phyloP scores from a whole-genome alignment of 257 asterid species.

The Eucommia ulmoides region DNA sequence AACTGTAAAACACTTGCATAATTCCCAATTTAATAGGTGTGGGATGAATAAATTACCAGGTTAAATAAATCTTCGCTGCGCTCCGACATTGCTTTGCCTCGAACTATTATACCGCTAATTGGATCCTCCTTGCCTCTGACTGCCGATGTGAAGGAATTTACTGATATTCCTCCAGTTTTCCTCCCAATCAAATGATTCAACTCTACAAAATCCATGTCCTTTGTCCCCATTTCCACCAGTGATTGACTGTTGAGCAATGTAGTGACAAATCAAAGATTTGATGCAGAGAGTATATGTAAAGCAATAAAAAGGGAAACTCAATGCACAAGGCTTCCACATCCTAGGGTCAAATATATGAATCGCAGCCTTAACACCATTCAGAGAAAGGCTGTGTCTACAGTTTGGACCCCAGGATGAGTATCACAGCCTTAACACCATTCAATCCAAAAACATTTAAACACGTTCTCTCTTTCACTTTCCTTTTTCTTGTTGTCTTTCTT shows the following conservation, averaged over 20 bases:
- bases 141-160: slow-evolving; percentile 84
- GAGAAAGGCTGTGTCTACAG: too few relatives aligned
- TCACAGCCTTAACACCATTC: too few relatives aligned
- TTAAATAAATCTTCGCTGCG: slow-evolving; percentile 77
- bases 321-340: too few relatives aligned
- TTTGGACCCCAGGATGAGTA: too few relatives aligned
- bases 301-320: too few relatives aligned
- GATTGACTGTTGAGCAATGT: slow-evolving; percentile 64
- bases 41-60: slow-evolving; percentile 39
- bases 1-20: too few relatives aligned
- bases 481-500: too few relatives aligned
- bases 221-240: slow-evolving; percentile 96
- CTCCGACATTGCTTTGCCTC: slow-evolving; percentile 92
- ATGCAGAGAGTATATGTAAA: background rate
- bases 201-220: slow-evolving; percentile 86
- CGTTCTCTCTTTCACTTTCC: too few relatives aligned
- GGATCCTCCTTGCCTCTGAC: slow-evolving; percentile 69
- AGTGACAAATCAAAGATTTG: background rate
- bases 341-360: too few relatives aligned
- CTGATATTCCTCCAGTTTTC: slow-evolving; percentile 94
- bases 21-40: too few relatives aligned
- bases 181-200: slow-evolving; percentile 89
- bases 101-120: slow-evolving; percentile 60
- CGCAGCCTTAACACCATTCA: too few relatives aligned
- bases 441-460: too few relatives aligned